phyloP scores from a whole-genome alignment of 2,329 filamentous ascomycete species.

The Fusarium dlaminii region DNA sequence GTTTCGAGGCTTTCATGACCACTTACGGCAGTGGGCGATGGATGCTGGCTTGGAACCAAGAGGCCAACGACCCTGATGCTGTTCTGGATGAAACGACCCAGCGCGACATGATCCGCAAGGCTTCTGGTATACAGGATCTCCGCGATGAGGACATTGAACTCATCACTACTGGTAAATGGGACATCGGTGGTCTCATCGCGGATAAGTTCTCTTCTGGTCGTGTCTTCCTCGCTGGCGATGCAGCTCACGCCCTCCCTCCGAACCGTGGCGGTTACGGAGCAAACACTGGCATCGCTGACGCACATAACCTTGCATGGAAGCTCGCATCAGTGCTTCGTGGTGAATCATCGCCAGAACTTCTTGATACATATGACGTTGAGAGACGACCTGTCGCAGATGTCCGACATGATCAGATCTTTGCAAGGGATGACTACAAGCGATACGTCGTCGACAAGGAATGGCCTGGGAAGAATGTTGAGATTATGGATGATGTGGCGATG shows the following conservation, averaged over 20 bases:
- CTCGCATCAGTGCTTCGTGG: slow-evolving; percentile 47
- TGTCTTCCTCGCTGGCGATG: neutral
- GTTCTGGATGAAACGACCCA: slow-evolving; percentile 6
- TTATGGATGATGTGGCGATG: slow-evolving; percentile 23
- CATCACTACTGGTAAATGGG: slow-evolving; percentile 35
- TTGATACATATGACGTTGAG: slow-evolving; percentile 53
- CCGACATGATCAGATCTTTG: slow-evolving; percentile 39
- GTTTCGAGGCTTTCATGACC: slow-evolving; percentile 40
- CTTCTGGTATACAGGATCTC: slow-evolving; percentile 13
- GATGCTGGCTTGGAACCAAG: slow-evolving; percentile 30
- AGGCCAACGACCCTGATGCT: neutral
- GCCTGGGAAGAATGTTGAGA: neutral
- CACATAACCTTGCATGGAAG: slow-evolving; percentile 56
- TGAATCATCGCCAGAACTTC: slow-evolving; percentile 31
- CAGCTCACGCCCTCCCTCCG: slow-evolving; percentile 43
- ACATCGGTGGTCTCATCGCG: slow-evolving; percentile 40
- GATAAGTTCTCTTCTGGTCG: slow-evolving; percentile 44
- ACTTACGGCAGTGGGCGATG: slow-evolving; percentile 40
- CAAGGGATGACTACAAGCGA: slow-evolving; percentile 32
- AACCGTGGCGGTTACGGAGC: slow-evolving; percentile 48
- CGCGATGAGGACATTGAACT: slow-evolving; percentile 23
- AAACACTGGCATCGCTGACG: slow-evolving; percentile 51
- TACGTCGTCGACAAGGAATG: slow-evolving; percentile 11
- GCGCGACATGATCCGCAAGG: slow-evolving; percentile 20
- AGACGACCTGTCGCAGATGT: slow-evolving; percentile 43